Conservation (phyloP, 2,329 filamentous ascomycete species). For the Teratosphaeria viscida region DNA sequence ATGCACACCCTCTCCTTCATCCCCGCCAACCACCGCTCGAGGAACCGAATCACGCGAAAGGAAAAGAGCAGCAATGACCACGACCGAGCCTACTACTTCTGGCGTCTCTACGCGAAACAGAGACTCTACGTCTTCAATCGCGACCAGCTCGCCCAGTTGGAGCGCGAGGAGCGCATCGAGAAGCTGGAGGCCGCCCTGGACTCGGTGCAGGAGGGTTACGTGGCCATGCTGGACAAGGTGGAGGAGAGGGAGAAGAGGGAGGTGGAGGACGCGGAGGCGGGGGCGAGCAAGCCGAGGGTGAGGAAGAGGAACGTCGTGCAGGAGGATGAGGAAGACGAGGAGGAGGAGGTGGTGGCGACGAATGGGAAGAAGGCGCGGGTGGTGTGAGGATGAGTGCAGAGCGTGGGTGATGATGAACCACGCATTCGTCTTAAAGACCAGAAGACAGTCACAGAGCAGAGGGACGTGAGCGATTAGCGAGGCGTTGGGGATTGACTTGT, state of each 20-base stretch:
- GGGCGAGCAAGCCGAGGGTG: neutral
- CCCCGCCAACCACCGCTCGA: slow-evolving; percentile 37
- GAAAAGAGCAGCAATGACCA: slow-evolving; percentile 44
- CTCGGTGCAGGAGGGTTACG: slow-evolving; percentile 62
- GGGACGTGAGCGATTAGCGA: neutral
- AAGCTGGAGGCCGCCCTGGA: slow-evolving; percentile 61
- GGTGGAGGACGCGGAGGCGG: neutral
- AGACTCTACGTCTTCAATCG: slow-evolving; percentile 66
- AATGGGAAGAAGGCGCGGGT: neutral
- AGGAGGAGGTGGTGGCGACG: neutral
- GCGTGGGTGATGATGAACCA: no score
- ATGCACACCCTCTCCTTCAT: slow-evolving; percentile 59
- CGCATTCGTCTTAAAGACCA: no score
- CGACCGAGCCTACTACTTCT: slow-evolving; percentile 56
- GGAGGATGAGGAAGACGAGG: slow-evolving; percentile 3
- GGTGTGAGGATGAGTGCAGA: neutral
- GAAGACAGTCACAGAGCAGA: neutral
- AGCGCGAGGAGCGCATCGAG: slow-evolving; percentile 55
- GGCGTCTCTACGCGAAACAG: slow-evolving; percentile 66
- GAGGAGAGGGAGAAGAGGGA: slow-evolving; percentile 23
- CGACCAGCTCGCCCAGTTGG: slow-evolving; percentile 59
- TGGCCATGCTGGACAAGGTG: slow-evolving; percentile 48
- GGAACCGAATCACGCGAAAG: slow-evolving; percentile 33
- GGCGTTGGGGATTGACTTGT: neutral
- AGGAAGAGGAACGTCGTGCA: slow-evolving; percentile 5